Base-by-base conservation (phyloP, 202 grass and related monocot genomes). In the Musa balbisiana region DNA sequence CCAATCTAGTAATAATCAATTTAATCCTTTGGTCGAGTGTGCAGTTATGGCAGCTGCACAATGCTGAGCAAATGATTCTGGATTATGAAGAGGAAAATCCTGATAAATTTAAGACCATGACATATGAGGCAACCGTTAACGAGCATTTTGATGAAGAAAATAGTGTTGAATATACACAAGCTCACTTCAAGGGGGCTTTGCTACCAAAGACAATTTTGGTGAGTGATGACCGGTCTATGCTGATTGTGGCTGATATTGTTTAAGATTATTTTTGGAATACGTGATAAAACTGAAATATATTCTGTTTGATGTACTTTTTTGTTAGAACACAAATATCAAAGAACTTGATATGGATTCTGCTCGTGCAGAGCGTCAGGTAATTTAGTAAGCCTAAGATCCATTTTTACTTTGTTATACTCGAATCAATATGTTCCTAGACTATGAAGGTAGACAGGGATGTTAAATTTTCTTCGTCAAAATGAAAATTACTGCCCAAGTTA, bases 51-150 rank as follows among this genome's bases (percentile, higher is more conserved):
- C 86, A 87, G 72, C 86, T 92, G 82, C 90, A 93, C 75, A 93
- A 97, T 76, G 90, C 88, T 78, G 88, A 98, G 55, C 94, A 98
- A 72, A 93, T 93, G 94, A 98, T 98, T 83, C 82, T 93, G 79
- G 94, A 93, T 78, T 82, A 93, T 8, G 94, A 98, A 81, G 91
- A 98, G 51, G 85, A 93, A 83, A 93, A 98, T 87, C 91, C 88
- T 72, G 94, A 98, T 67, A 89, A 92, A 74, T 93, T 84, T 78
- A 89, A 81, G 81, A 86, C 89, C 81, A 87, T 69, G 50, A 84
- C 83, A 55, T 98, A 93, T 64, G 94, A 98, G 68, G 85, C 89
- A 68, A 89, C 81, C 62, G 77, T 91, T 69, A 85, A 89, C 52
- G 43, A 51, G 69, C 52, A 70, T 11, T 83, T 89, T 69, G 77